Evolutionary conservation across 192 early-diverging fungal species (phyloP), one percentile per base, ranked within the genome.

Genomic region (Coemansia sp.): DNA sequence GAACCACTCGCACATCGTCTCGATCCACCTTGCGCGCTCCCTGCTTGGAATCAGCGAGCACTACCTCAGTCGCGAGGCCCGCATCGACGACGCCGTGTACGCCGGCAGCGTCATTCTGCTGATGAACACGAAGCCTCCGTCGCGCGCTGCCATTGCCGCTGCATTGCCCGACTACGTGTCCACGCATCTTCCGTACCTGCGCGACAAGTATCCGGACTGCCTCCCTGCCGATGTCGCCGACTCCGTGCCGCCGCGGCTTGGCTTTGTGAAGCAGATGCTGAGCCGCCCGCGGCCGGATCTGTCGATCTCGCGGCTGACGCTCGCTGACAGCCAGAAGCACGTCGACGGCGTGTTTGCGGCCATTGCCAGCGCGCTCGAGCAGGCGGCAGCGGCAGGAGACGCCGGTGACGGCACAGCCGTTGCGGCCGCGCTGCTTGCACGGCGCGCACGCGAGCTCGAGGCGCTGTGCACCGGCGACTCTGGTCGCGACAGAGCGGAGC

Each of bases 91-190:
- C 55, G 67, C 76, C 41, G 67, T 72, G 4, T 91, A 95, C 66
- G 90, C 91, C 15, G 89, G 88, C 1, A 77, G 90, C 67, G 68
- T 95, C 0, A 88, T 95, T 36, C 68, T 97, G 12, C 83, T 94
- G 40, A 88, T 93, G 62, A 97, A 97, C 71, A 90, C 92, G 10
- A 85, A 78, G 11, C 62, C 69, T 6, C 59, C 72, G 3, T 81
- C 86, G 59, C 80, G 86, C 6, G 65, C 61, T 10, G 83, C 88
- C 5, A 69, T 93, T 8, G 66, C 63, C 0, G 36, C 61, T 0
- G 83, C 79, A 16, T 52, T 97, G 39, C 95, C 95, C 13, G 82
- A 89, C 43, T 94, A 89, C 73, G 73, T 90, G 3, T 92, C 85
- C 69, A 74, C 79, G 51, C 92, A 96, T 69, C 85, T 91, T 39